These are phyloP conservation scores for Leccinum broughii DNA, from an alignment of 768 basidiomycete species.

Conservation along the genomic window DNA sequence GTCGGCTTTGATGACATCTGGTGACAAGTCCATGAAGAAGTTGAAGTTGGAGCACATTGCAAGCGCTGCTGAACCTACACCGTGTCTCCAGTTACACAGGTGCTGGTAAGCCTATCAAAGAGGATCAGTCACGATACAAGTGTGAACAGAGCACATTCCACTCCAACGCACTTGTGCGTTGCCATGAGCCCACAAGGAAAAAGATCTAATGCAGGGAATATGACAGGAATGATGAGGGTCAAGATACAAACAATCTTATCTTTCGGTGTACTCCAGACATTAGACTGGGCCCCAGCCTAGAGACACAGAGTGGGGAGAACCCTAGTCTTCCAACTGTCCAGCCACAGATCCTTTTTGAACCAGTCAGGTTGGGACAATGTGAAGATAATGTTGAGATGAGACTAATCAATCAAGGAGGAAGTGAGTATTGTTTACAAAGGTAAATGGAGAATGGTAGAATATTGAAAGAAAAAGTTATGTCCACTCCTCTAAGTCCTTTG, in stretches of 20 bases:
- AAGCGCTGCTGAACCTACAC: neutral
- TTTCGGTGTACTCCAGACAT: neutral
- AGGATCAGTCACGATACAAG: neutral
- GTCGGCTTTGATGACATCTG: rapidly evolving
- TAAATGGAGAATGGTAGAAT: too few species aligned
- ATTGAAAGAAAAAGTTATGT: too few species aligned
- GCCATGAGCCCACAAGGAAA: neutral
- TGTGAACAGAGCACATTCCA: neutral
- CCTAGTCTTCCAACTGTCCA: neutral
- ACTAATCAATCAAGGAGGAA: too few species aligned
- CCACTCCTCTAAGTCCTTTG: too few species aligned
- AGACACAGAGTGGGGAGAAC: neutral
- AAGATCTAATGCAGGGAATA: neutral
- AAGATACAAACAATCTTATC: neutral
- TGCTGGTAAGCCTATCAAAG: neutral
- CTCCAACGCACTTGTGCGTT: neutral
- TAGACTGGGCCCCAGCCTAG: neutral
- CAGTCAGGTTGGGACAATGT: neutral
- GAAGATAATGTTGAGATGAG: too few species aligned
- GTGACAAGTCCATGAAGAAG: neutral
- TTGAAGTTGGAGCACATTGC: neutral
- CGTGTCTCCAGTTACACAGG: slow-evolving; percentile 1
- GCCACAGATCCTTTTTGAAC: neutral
- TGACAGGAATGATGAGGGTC: neutral
- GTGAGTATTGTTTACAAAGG: too few species aligned